Conservation (phyloP, 202 grass and related monocot genomes). For the Panicum virgatum region DNA sequence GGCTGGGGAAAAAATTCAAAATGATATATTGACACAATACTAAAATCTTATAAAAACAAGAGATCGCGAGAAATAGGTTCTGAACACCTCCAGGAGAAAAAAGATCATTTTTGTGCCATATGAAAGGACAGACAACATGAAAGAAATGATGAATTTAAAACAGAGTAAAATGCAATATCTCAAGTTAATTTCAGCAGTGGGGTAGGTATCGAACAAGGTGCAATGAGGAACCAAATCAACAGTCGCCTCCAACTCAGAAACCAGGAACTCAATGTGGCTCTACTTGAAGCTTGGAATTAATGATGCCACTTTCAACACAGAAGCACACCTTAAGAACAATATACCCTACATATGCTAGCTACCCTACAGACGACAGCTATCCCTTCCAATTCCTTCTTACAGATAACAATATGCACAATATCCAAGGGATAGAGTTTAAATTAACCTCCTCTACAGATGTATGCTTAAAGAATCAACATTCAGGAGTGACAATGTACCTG, state of each 20-base stretch:
- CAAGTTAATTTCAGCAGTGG: constrained; percentile 16
- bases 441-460: constrained; percentile 7
- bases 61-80: neutral
- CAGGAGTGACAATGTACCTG: constrained; percentile 31
- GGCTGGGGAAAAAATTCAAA: neutral
- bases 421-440: neutral
- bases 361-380: neutral
- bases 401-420: constrained; percentile 19
- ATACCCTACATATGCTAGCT: neutral
- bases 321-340: constrained; percentile 3
- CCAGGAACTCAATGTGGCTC: neutral
- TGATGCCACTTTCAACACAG: neutral
- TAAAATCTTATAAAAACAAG: constrained; percentile 16
- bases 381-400: neutral
- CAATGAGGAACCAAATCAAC: constrained; percentile 22
- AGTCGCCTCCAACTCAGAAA: constrained; percentile 12
- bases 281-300: neutral
- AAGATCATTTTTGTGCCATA: neutral
- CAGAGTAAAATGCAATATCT: neutral
- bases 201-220: constrained; percentile 13
- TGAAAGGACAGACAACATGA: constrained; percentile 3
- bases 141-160: constrained; percentile 1
- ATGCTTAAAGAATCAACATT: constrained; percentile 23
- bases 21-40: neutral
- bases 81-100: neutral